These are phyloP conservation scores for Paraurostyla sp. DNA, from an alignment of 73 alveolate genomes.

Conservation along the genomic window DNA sequence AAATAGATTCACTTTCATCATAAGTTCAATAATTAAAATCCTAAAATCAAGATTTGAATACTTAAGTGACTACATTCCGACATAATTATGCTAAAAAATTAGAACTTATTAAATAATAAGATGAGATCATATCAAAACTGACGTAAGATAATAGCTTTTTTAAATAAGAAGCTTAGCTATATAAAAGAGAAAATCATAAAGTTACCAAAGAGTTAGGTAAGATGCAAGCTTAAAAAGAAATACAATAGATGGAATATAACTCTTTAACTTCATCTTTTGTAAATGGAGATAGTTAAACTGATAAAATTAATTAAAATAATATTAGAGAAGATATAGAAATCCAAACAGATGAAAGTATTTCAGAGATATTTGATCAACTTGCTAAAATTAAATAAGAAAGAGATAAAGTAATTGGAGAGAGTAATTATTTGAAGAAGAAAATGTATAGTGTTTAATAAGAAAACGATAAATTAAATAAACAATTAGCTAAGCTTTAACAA, in stretches of 20 bases:
- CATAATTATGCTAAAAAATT: slow-evolving; percentile 42
- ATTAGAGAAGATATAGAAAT: not conserved
- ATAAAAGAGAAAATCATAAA: slow-evolving; percentile 27
- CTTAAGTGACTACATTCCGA: not conserved
- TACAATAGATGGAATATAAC: not conserved
- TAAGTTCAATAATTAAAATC: not conserved
- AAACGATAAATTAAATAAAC: not conserved
- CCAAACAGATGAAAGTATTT: not conserved
- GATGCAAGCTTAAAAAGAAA: slow-evolving; percentile 16
- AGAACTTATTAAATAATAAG: not conserved
- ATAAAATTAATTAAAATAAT: not conserved
- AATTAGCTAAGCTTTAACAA: too few relatives aligned
- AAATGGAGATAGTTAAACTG: not conserved
- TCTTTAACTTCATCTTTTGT: not conserved
- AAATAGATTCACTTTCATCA: too few relatives aligned
- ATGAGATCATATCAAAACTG: not conserved
- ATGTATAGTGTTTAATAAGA: not conserved
- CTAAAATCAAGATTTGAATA: not conserved
- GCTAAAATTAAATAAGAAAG: not conserved
- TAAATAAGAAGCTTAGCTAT: slow-evolving; percentile 30
- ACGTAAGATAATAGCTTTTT: slow-evolving; percentile 6
- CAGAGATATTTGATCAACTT: not conserved
- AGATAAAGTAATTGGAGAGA: not conserved
- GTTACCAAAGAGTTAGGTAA: not conserved
- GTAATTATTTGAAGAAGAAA: slow-evolving; percentile 5